These are phyloP conservation scores for Penicillium silybi DNA, from an alignment of 495 filamentous ascomycete species.

Conservation along the genomic window DNA sequence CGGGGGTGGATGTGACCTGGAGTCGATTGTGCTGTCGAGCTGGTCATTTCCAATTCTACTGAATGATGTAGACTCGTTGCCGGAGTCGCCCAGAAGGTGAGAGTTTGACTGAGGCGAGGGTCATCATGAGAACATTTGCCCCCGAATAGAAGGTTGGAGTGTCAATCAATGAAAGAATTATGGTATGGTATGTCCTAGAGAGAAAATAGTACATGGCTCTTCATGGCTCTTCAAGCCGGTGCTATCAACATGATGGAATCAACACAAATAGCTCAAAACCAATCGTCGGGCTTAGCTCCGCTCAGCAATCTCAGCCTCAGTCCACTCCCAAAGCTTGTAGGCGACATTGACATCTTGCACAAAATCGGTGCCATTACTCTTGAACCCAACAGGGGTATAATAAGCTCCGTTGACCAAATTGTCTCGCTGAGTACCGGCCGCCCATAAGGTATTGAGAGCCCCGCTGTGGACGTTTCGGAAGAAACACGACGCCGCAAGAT, in stretches of 20 bases:
- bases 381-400: conserved; percentile 53
- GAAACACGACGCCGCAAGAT: conserved; percentile 16
- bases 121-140: conserved; percentile 27
- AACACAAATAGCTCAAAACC: background rate
- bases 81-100: conserved; percentile 40
- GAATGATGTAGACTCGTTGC: too few relatives aligned
- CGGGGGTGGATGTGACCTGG: conserved; percentile 58
- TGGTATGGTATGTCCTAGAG: background rate
- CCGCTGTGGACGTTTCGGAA: conserved; percentile 41
- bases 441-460: conserved; percentile 60
- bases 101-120: conserved; percentile 12
- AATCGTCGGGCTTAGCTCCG: conserved; percentile 2
- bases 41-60: too few relatives aligned
- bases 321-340: conserved; percentile 59
- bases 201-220: background rate
- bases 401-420: conserved; percentile 50
- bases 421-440: conserved; percentile 30
- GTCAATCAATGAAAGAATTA: background rate
- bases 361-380: conserved; percentile 30
- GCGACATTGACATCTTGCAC: conserved; percentile 47
- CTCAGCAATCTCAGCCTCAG: conserved; percentile 47
- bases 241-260: background rate
- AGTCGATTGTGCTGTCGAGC: conserved; percentile 10
- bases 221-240: background rate
- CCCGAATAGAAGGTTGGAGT: background rate